These are phyloP conservation scores for Fusarium pininemorale DNA, from an alignment of 2,329 filamentous ascomycete species.

Conservation along the genomic window DNA sequence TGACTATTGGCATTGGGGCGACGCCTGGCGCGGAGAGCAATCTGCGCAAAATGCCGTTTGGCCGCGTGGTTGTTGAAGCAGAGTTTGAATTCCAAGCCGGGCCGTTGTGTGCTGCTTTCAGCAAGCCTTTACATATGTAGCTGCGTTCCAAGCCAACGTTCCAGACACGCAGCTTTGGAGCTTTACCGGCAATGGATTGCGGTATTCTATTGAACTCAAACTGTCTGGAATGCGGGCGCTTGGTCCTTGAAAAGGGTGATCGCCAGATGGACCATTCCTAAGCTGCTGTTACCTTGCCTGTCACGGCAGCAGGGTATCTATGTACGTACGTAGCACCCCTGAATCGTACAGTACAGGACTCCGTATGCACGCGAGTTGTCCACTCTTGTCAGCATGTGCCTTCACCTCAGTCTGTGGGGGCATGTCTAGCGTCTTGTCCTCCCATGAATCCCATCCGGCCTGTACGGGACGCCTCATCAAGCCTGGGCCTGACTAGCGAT, in stretches of 20 bases:
- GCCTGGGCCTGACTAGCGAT: constrained; percentile 5
- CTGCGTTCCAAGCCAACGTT: constrained; percentile 26
- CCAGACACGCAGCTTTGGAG: not conserved
- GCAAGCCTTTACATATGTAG: not conserved
- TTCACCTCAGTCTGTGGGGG: not conserved
- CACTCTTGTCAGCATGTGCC: constrained; percentile 27
- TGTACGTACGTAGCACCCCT: constrained; percentile 18
- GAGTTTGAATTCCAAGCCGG: constrained; percentile 16
- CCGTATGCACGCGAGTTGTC: constrained; percentile 6
- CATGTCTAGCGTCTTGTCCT: constrained; percentile 18
- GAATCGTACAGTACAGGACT: constrained; percentile 20
- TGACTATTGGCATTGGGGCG: constrained; percentile 21
- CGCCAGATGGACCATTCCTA: constrained; percentile 10
- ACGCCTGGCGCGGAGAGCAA: constrained; percentile 16
- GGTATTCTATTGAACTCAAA: constrained; percentile 7
- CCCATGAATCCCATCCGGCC: not conserved
- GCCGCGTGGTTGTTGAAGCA: not conserved
- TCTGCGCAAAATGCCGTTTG: constrained; percentile 11
- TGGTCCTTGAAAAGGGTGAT: constrained; percentile 6
- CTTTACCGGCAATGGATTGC: not conserved
- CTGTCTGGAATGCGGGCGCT: constrained; percentile 21
- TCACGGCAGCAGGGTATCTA: constrained; percentile 2
- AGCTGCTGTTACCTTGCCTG: constrained; percentile 6
- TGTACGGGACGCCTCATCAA: constrained; percentile 22
- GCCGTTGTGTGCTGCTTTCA: not conserved